A percentile compares a stretch with the other conserved stretches of the same genome.
Conservation (phyloP, 768 basidiomycete species). For the Hygrocybe coccinea region DNA sequence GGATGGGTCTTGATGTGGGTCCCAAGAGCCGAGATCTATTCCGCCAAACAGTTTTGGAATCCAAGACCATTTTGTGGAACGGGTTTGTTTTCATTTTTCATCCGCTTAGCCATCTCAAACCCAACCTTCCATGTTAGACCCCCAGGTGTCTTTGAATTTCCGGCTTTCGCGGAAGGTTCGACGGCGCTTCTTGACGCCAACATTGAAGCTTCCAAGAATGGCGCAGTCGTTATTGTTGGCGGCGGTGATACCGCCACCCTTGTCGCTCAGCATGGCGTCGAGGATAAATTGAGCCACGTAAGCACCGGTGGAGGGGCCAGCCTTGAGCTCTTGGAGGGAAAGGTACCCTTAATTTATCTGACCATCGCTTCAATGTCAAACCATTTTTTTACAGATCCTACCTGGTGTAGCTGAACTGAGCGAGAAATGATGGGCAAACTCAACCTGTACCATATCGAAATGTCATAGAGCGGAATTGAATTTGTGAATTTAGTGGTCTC, state of each 20-base stretch:
- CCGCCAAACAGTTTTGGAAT: slow-evolving; percentile 70
- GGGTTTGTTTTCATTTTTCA: slow-evolving; percentile 55
- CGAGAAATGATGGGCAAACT: slow-evolving; percentile 71
- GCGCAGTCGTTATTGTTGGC: slow-evolving; percentile 90
- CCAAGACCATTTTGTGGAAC: slow-evolving; percentile 98
- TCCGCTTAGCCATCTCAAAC: background rate
- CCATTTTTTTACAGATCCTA: slow-evolving; percentile 55
- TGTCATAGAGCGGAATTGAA: too few species aligned
- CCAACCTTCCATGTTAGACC: slow-evolving; percentile 49
- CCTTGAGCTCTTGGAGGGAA: slow-evolving; percentile 95
- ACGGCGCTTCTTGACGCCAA: slow-evolving; percentile 77
- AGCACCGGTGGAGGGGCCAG: slow-evolving; percentile 93
- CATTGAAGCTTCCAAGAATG: slow-evolving; percentile 80
- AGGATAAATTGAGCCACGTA: slow-evolving; percentile 91
- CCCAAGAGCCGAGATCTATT: slow-evolving; percentile 78
- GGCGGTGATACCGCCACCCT: slow-evolving; percentile 97
- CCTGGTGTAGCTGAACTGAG: slow-evolving; percentile 91
- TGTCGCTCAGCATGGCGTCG: slow-evolving; percentile 77
- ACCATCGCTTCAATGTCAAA: slow-evolving; percentile 5
- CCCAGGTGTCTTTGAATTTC: slow-evolving; percentile 96
- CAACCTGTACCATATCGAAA: too few species aligned
- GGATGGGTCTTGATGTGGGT: slow-evolving; percentile 95
- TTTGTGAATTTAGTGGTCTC: too few species aligned
- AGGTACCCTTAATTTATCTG: slow-evolving; percentile 56
- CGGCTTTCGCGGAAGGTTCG: slow-evolving; percentile 83